A percentile compares a stretch with the other conserved stretches of the same genome.
These are phyloP conservation scores for Nelumbo lutea DNA, from an alignment of 164 flowering plant species.

Conservation along the genomic window DNA sequence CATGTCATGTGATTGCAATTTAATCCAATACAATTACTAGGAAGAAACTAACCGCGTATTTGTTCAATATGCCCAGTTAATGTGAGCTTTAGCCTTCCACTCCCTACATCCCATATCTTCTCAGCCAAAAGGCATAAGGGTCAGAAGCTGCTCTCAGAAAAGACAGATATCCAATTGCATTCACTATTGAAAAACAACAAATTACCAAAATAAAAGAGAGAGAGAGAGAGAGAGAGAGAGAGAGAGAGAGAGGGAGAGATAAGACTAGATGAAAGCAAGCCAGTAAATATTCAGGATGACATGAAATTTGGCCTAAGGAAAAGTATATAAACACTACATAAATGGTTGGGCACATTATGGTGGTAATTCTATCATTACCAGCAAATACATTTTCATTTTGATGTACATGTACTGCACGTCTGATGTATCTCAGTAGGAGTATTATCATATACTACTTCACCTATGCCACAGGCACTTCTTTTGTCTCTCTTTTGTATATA, in stretches of 20 bases:
- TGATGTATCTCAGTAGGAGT: no score
- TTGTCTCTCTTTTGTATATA: no score
- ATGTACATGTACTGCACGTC: no score
- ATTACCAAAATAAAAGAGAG: neutral
- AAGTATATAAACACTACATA: neutral
- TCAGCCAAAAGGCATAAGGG: conserved; percentile 12
- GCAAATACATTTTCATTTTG: no score
- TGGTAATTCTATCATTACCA: no score
- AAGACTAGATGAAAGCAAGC: no score
- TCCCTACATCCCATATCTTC: conserved; percentile 95
- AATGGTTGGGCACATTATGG: no score
- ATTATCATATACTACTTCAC: no score
- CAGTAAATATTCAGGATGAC: neutral
- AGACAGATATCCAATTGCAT: neutral
- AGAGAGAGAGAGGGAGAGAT: neutral
- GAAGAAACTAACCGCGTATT: conserved; percentile 64
- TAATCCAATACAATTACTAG: conserved; percentile 4
- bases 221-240: neutral
- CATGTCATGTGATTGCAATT: neutral
- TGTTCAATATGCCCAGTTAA: conserved; percentile 97
- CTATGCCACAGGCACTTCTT: no score
- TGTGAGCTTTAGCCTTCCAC: conserved; percentile 79
- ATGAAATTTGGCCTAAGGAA: neutral
- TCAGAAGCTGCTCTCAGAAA: conserved; percentile 12
- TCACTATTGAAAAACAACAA: neutral